These are phyloP conservation scores for Delonix regia DNA, from an alignment of 306 rosid species.

Conservation along the genomic window DNA sequence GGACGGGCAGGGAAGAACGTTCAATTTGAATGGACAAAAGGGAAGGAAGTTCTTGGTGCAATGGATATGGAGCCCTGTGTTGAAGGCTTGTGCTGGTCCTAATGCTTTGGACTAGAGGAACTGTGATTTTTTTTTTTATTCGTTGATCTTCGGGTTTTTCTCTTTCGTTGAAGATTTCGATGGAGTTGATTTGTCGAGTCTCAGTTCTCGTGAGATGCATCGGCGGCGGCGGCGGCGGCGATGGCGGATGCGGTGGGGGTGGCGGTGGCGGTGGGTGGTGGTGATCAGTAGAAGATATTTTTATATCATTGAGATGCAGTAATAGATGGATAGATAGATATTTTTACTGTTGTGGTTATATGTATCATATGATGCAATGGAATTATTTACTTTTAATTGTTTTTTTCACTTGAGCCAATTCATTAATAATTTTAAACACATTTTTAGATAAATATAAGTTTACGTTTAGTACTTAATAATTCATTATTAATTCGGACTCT, in stretches of 20 bases:
- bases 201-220: constrained; percentile 7
- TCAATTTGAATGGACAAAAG: constrained; percentile 68
- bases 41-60: constrained; percentile 75
- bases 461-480: too few species aligned
- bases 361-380: background rate
- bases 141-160: background rate
- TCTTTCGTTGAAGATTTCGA: background rate
- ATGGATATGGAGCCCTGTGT: constrained; percentile 89
- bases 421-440: too few species aligned
- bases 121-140: background rate
- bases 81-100: constrained; percentile 92
- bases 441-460: too few species aligned
- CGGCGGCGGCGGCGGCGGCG: background rate
- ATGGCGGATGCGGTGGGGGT: background rate
- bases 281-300: background rate
- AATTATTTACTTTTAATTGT: background rate
- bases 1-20: constrained; percentile 64
- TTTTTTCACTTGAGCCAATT: background rate
- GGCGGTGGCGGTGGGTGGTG: background rate
- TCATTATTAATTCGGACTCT: too few species aligned
- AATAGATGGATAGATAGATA: background rate
- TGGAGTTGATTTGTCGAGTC: background rate
- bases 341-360: background rate
- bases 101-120: constrained; percentile 74
- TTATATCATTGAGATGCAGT: background rate